A percentile compares a stretch with the other conserved stretches of the same genome.
Evolutionary conservation across 2,329 filamentous ascomycete species (phyloP).

Genomic region (Boeremia lycopersici): DNA sequence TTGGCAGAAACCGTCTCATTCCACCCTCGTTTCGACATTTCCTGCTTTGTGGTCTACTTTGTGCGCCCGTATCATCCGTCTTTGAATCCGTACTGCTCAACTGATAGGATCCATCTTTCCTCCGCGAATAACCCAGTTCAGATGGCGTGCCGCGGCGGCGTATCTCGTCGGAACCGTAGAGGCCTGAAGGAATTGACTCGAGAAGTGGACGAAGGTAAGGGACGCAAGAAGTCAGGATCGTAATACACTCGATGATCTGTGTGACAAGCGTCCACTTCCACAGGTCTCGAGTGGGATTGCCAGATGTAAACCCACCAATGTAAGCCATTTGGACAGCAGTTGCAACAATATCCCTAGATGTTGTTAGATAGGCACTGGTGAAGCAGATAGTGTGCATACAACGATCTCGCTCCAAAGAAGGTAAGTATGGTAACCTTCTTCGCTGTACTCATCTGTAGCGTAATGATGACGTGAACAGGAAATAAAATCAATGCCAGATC

Average conservation of each 20-base stretch:
- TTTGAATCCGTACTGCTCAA: constrained; percentile 30
- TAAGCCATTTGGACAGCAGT: constrained; percentile 43
- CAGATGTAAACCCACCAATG: constrained; percentile 31
- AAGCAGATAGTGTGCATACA: constrained; percentile 24
- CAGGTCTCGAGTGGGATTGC: constrained; percentile 35
- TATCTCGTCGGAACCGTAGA: constrained; percentile 42
- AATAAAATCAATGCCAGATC: constrained; percentile 42
- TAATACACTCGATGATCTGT: constrained; percentile 44
- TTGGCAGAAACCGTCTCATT: constrained; percentile 39
- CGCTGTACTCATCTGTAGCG: constrained; percentile 41
- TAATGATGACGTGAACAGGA: constrained; percentile 43
- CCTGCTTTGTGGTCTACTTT: constrained; percentile 18
- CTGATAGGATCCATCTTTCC: constrained; percentile 38
- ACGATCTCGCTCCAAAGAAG: constrained; percentile 41
- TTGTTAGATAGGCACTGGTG: background rate
- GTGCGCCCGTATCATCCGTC: constrained; percentile 3
- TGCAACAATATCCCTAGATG: constrained; percentile 40
- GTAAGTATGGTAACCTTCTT: constrained; percentile 44
- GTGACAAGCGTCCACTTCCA: constrained; percentile 46
- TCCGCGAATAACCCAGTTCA: constrained; percentile 35
- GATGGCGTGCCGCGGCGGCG: constrained; percentile 40
- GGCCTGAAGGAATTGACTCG: constrained; percentile 40
- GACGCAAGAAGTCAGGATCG: constrained; percentile 44
- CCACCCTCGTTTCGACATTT: constrained; percentile 28
- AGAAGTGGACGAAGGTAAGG: constrained; percentile 45